These are phyloP conservation scores for Podospora pseudopauciseta DNA, from an alignment of 495 filamentous ascomycete genomes.

Conservation along the genomic window DNA sequence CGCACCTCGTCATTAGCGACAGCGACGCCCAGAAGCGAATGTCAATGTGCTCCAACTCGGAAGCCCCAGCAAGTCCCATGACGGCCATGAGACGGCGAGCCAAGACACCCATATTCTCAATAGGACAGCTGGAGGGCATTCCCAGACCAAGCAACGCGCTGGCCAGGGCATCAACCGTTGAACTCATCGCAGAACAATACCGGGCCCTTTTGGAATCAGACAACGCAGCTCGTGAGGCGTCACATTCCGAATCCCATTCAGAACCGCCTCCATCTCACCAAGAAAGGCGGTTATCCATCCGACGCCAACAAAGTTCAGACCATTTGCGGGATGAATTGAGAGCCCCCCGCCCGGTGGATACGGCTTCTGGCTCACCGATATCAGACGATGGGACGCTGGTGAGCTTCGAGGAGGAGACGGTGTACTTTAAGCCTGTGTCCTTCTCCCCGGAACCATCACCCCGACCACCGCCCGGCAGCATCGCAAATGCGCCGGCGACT, in stretches of 20 bases:
- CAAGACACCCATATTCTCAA: constrained; percentile 44
- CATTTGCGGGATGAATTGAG: constrained; percentile 6
- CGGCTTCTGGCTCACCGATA: constrained; percentile 19
- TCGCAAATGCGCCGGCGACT: constrained; percentile 17
- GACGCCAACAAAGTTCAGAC: constrained; percentile 18
- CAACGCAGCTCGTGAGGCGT: constrained; percentile 20
- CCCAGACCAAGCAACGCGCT: constrained; percentile 26
- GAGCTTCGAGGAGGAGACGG: constrained; percentile 40
- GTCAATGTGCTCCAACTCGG: constrained; percentile 18
- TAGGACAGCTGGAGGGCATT: constrained; percentile 39
- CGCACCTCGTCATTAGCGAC: constrained; percentile 29
- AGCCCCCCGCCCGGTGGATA: not conserved
- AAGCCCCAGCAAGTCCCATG: constrained; percentile 5
- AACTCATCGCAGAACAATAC: constrained; percentile 47
- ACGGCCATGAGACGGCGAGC: constrained; percentile 35
- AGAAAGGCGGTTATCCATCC: not conserved
- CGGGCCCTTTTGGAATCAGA: constrained; percentile 39
- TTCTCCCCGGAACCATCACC: constrained; percentile 28
- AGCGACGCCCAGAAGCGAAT: constrained; percentile 23
- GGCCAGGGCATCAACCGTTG: constrained; percentile 35
- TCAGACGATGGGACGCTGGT: constrained; percentile 47
- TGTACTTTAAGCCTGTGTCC: constrained; percentile 40
- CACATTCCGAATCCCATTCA: constrained; percentile 23
- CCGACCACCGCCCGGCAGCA: not conserved
- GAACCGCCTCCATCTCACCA: constrained; percentile 26